A percentile compares a stretch with the other conserved stretches of the same genome.
phyloP scores from a whole-genome alignment of 2,329 filamentous ascomycete species.

The Aspergillus tubingensis region DNA sequence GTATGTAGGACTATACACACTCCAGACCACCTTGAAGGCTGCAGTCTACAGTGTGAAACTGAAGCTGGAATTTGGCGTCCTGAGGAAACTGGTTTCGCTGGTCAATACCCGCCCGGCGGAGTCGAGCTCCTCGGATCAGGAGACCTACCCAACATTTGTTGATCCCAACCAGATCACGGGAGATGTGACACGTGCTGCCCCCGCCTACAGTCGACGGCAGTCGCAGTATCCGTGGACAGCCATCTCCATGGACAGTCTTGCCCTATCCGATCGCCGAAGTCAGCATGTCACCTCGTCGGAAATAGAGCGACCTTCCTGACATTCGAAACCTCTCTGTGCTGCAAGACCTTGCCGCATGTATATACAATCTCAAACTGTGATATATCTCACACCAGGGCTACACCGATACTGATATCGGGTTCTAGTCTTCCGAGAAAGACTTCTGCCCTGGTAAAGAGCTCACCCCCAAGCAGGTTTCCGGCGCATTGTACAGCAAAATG shows the following conservation, averaged over 20 bases:
- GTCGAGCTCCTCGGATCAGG: constrained; percentile 33
- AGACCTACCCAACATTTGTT: constrained; percentile 45
- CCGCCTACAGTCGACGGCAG: constrained; percentile 12
- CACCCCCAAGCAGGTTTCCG: no score
- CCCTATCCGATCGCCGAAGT: constrained; percentile 27
- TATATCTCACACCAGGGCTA: no score
- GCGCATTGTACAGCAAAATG: no score
- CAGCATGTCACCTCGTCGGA: constrained; percentile 21
- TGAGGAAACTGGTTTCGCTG: constrained; percentile 47
- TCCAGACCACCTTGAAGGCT: constrained; percentile 50
- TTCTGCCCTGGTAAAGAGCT: no score
- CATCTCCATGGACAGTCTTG: constrained; percentile 34
- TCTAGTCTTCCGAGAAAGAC: no score
- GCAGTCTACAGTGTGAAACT: constrained; percentile 53
- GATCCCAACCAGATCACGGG: constrained; percentile 41
- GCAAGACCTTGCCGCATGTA: not conserved
- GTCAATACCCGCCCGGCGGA: constrained; percentile 36
- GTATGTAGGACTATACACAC: constrained; percentile 45
- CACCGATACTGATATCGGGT: no score
- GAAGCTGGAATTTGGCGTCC: constrained; percentile 53
- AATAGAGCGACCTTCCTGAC: constrained; percentile 22
- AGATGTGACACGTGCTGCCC: constrained; percentile 42
- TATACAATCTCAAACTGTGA: no score
- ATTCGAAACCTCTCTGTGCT: not conserved
- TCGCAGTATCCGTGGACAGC: constrained; percentile 25